Evolutionary conservation across 73 alveolate genomes (phyloP).

Genomic region (Tetrahymena elliotti): DNA sequence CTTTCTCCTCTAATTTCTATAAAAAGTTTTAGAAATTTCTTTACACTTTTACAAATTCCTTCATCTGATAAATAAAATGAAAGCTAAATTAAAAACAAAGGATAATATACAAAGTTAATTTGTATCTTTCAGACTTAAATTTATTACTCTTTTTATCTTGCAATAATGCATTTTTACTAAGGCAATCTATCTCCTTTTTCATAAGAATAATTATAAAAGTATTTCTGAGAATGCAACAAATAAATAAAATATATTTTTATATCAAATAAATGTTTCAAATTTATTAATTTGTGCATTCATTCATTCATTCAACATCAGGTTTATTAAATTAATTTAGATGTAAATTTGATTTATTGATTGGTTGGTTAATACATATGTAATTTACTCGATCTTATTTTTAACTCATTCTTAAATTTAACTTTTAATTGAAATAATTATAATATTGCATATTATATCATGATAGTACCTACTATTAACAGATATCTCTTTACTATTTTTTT

Average conservation of each 20-base stretch:
- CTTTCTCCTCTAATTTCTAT: not conserved
- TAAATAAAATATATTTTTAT: no score
- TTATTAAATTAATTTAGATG: not conserved
- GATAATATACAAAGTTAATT: not conserved
- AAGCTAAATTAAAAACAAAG: not conserved
- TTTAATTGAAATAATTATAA: no score
- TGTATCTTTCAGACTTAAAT: not conserved
- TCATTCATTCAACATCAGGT: not conserved
- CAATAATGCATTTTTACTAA: no score
- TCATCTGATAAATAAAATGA: not conserved
- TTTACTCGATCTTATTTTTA: no score
- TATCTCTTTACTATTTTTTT: no score
- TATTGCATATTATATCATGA: not conserved
- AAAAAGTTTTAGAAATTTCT: not conserved
- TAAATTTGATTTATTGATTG: not conserved
- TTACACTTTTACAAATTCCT: not conserved
- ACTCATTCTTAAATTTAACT: not conserved
- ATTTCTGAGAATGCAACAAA: no score
- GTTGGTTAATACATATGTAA: not conserved
- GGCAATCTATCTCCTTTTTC: no score
- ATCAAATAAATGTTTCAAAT: not conserved
- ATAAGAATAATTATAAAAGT: no score
- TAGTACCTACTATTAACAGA: not conserved
- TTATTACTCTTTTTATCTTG: not conserved
- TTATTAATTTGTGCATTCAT: no score